Percentiles rank a stretch among this genome's conserved stretches.
Conservation (phyloP, 202 grass and related monocot genomes). For the Hordeum pubiflorum region DNA sequence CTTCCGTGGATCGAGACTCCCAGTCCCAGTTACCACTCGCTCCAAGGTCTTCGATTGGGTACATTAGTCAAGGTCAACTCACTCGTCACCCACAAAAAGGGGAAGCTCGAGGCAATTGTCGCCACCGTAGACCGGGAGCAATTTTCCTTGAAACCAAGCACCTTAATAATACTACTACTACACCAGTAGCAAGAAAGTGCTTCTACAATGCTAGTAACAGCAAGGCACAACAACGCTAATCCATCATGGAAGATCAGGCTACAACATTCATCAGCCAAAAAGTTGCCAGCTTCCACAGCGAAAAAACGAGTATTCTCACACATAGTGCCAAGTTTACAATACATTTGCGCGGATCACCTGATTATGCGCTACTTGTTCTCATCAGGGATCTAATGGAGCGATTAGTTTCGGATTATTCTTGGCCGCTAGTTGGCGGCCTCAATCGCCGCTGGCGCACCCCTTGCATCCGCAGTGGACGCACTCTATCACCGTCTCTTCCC, state of each 20-base stretch:
- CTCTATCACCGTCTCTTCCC: conserved; percentile 59
- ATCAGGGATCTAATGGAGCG: not conserved
- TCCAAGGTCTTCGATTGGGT: too few relatives aligned
- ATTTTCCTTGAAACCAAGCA: too few relatives aligned
- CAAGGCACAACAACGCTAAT: too few relatives aligned
- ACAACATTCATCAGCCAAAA: too few relatives aligned
- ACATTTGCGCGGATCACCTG: conserved; percentile 2
- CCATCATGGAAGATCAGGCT: too few relatives aligned
- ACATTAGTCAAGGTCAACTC: not conserved
- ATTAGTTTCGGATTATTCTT: not conserved
- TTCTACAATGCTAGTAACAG: too few relatives aligned
- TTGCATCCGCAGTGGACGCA: conserved; percentile 60
- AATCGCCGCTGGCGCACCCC: conserved; percentile 65
- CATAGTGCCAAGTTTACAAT: not conserved
- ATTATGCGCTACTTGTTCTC: not conserved
- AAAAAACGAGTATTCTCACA: too few relatives aligned
- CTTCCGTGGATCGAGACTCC: not conserved
- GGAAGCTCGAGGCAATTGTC: not conserved
- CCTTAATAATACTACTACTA: too few relatives aligned
- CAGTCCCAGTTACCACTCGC: too few relatives aligned
- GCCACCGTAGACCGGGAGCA: too few relatives aligned
- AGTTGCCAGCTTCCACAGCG: too few relatives aligned
- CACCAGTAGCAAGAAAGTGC: too few relatives aligned
- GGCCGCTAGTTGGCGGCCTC: not conserved
- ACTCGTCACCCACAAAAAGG: not conserved